These are phyloP conservation scores for Entonaema liquescens DNA, from an alignment of 495 filamentous ascomycete genomes.

Conservation along the genomic window DNA sequence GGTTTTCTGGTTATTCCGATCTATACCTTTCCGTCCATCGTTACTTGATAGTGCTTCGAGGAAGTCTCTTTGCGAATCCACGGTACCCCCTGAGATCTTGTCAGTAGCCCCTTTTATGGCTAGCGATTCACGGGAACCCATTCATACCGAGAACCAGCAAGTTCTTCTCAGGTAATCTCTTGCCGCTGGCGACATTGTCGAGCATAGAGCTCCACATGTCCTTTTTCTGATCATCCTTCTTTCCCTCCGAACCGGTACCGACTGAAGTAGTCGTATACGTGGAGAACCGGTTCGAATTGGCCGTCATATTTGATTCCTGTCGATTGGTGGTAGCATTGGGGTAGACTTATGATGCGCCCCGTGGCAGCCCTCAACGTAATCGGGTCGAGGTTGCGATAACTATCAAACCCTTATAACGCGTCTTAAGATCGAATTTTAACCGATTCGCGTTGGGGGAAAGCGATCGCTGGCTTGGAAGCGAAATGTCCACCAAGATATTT, in stretches of 20 bases:
- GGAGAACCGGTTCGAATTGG: conserved; percentile 66
- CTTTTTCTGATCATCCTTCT: conserved; percentile 78
- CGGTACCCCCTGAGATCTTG: conserved; percentile 73
- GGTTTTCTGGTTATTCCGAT: conserved; percentile 67
- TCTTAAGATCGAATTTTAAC: conserved; percentile 28
- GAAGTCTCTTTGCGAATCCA: conserved; percentile 89
- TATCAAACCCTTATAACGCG: conserved; percentile 38
- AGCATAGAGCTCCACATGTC: conserved; percentile 97
- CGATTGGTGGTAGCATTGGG: conserved; percentile 42
- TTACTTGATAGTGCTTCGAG: conserved; percentile 80
- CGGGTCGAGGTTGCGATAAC: conserved; percentile 25
- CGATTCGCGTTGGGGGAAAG: conserved; percentile 33
- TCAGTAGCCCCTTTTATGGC: conserved; percentile 37
- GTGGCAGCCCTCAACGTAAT: not conserved
- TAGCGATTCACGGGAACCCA: conserved; percentile 15
- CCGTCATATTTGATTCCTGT: conserved; percentile 54
- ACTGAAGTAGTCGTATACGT: conserved; percentile 60
- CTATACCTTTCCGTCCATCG: conserved; percentile 64
- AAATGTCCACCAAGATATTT: conserved; percentile 11
- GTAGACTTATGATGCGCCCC: conserved; percentile 17
- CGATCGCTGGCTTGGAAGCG: conserved; percentile 18
- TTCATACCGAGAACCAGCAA: conserved; percentile 80
- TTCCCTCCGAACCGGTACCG: conserved; percentile 52
- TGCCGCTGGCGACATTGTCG: conserved; percentile 87
- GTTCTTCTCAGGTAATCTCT: conserved; percentile 91